Evolutionary conservation across 352 stramenopile species (phyloP), one percentile per base, ranked within the genome.

Genomic region (Phytophthora fragariaefolia): DNA sequence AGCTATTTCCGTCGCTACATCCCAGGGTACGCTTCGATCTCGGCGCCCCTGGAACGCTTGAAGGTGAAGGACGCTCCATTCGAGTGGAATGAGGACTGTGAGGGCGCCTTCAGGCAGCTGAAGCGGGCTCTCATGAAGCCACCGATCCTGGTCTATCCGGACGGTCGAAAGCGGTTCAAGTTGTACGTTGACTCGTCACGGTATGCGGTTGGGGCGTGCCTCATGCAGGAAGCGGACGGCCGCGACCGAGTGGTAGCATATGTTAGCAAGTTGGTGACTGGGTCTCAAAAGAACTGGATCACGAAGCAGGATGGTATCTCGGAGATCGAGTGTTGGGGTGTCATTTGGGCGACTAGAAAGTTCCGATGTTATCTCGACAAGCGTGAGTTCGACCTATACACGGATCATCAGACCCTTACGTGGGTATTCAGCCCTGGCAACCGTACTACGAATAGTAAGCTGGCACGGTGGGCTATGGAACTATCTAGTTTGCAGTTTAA

Each of bases 401-500:
- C 2, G 17, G 38, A 45, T 6, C 38, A 45, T 13, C 38, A 45
- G 38, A n/a, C 38, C 6, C 17, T 45, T 15, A 45, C 38, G 6
- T 45, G 38, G 38, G n/a, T 45, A n/a, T 45, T 45, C 17, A 45
- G 38, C n/a, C 38, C 17, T 3, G 38, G n/a, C 12, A 45, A 45
- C 38, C 38, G 38, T 45, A 45, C 38, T 4, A 38, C 7, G 13
- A 64, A 64, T 20, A 22, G 46, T 3, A 57, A 64, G 24, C 12
- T 64, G 23, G 57, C 57, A 15, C 22, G 46, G 36, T 64, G 57
- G 46, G 46, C 23, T 0, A 57, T 57, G 46, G 57, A 57, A 13
- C 32, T 57, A 1, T 64, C 57, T 2, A 54, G 46, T 23, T 12
- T 64, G 7, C 57, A 49, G 27, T 56, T 57, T 24, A 56, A 57